A percentile compares a stretch with the other conserved stretches of the same genome.
These are phyloP conservation scores for Tricholoma sp. DNA, from an alignment of 768 basidiomycete species.

Conservation along the genomic window DNA sequence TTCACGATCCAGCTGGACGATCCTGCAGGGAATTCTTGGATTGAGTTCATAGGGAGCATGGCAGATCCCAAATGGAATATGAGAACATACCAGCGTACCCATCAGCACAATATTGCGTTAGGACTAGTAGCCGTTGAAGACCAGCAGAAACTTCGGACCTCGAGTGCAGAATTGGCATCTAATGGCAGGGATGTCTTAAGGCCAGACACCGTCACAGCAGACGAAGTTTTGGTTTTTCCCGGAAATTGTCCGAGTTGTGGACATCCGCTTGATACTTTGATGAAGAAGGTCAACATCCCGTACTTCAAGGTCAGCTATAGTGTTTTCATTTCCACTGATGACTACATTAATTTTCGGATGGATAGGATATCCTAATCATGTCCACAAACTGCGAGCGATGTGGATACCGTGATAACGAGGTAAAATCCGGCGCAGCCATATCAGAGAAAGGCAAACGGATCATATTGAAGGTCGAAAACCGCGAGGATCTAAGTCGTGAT, in stretches of 20 bases:
- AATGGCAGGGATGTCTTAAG: conserved; percentile 13
- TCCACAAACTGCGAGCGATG: conserved; percentile 94
- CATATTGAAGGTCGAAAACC: conserved; percentile 84
- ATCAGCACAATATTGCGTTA: conserved; percentile 74
- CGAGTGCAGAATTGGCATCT: conserved; percentile 1
- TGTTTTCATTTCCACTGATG: background rate
- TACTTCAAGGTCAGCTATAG: conserved; percentile 79
- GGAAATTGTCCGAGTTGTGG: conserved; percentile 89
- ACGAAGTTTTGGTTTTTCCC: conserved; percentile 75
- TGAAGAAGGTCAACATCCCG: conserved; percentile 96
- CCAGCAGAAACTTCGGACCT: conserved; percentile 12
- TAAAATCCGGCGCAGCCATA: conserved; percentile 91
- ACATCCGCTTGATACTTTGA: conserved; percentile 74
- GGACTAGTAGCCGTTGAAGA: conserved; percentile 62
- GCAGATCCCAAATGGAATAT: conserved; percentile 92
- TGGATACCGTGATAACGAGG: conserved; percentile 96
- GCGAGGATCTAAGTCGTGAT: conserved; percentile 89
- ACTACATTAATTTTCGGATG: background rate
- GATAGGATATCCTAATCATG: conserved; percentile 74
- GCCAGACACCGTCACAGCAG: conserved; percentile 45
- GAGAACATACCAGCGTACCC: conserved; percentile 72
- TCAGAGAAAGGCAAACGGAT: conserved; percentile 84
- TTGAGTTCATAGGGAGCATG: conserved; percentile 84
- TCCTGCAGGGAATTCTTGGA: conserved; percentile 93
- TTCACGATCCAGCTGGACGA: conserved; percentile 90